Evolutionary conservation across 352 stramenopile genomes (phyloP), one percentile per base, ranked within the genome.

Genomic region (Phytophthora litchii): DNA sequence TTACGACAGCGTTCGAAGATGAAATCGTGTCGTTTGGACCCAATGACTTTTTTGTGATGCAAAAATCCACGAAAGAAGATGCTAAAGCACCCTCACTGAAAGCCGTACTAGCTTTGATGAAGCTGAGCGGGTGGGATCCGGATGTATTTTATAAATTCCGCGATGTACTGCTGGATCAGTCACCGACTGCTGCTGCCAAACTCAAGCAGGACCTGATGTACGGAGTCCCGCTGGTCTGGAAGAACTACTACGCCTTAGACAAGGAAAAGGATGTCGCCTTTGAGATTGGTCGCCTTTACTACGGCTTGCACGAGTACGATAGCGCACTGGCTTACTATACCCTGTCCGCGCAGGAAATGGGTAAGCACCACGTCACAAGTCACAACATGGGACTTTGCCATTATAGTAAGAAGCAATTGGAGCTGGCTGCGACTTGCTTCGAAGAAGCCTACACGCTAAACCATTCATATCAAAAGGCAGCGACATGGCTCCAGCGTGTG

Each of bases 121-220:
- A 97, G 60, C 79, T 98, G 13, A 88, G 85, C 40, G 79, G 93
- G 29, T 98, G 90, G 86, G 94, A 98, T 63, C 86, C 93, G 10
- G 94, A 98, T 60, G 86, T 98, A 27, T 98, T 98, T 66, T 98
- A 97, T 68, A 98, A 98, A 62, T 98, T 98, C 59, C 83, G 92
- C 17, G 87, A 98, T 53, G 79, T 91, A 27, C 72, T 98, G 25
- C 72, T 98, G 10, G 89, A 97, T 54, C 88, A 97, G 61, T 84
- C 82, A 37, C 80, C 84, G 0, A 74, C 67, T 43, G 83, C 77
- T 13, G 50, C 77, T 4, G 62, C 67, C 9, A 90, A 92, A 51
- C 69, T 93, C 38, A 85, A 85, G 38, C 62, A 75, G 29, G 94
- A 98, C 48, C 78, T 98, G n/a, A 76, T 80, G 16, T 64, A 84